A percentile compares a stretch with the other conserved stretches of the same genome.
These are phyloP conservation scores for Meredithiella fracta DNA, from an alignment of 2,329 filamentous ascomycete genomes.

Conservation along the genomic window DNA sequence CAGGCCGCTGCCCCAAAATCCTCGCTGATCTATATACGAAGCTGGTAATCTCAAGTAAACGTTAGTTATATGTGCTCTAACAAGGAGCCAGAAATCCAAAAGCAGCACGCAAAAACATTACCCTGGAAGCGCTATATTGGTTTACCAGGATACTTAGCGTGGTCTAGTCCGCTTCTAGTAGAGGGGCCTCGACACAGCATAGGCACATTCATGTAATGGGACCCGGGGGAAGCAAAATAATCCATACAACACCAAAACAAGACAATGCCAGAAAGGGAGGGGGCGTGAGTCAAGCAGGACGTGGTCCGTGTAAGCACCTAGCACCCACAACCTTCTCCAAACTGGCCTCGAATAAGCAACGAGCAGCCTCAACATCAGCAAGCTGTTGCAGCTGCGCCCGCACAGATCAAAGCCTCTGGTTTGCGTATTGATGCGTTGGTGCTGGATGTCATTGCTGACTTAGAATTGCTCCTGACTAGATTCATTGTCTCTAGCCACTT, in stretches of 20 bases:
- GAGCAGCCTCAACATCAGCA: not conserved
- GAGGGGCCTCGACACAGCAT: not conserved
- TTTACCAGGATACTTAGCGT: slow-evolving; percentile 10
- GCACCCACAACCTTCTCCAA: slow-evolving; percentile 4
- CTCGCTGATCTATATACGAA: slow-evolving; percentile 13
- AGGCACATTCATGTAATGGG: not conserved
- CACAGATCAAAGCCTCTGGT: not conserved
- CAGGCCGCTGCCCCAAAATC: not conserved
- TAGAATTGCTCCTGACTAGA: no score
- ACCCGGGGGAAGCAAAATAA: not conserved
- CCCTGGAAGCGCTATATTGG: slow-evolving; percentile 12
- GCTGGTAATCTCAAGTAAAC: slow-evolving; percentile 9
- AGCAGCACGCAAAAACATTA: slow-evolving; percentile 2
- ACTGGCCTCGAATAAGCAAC: slow-evolving; percentile 2
- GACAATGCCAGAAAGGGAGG: not conserved
- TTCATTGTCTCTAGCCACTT: no score
- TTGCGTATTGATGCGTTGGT: not conserved
- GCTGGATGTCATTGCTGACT: not conserved
- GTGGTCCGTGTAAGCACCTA: slow-evolving; percentile 11
- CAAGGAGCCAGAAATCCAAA: slow-evolving; percentile 5
- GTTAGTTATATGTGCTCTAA: no score
- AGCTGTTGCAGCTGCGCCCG: not conserved
- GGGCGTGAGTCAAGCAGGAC: not conserved
- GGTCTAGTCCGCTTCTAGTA: slow-evolving; percentile 10
- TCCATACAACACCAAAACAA: not conserved